Evolutionary conservation across 73 alveolate species (phyloP).

Genomic region (Tetrahymena thermophila): DNA sequence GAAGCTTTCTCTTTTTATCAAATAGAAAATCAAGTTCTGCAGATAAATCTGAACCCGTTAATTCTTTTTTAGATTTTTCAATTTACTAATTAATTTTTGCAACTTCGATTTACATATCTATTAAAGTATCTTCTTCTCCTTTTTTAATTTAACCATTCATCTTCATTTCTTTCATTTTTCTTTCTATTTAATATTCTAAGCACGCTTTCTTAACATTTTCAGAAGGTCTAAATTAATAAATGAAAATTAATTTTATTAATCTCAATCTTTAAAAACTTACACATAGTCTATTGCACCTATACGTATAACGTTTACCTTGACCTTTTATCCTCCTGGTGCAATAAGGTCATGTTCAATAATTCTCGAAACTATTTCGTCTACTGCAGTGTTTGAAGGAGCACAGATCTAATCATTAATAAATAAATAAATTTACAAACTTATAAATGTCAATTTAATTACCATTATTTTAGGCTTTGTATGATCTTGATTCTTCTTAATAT

Average conservation of each 20-base stretch:
- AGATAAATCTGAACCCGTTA: background rate
- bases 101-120: background rate
- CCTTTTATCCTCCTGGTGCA: conserved; percentile 36
- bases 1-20: background rate
- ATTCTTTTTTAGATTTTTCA: background rate
- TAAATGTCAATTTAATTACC: background rate
- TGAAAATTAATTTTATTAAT: too few species aligned
- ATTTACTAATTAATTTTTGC: background rate
- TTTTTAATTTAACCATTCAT: background rate
- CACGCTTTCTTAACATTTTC: background rate
- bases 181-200: background rate
- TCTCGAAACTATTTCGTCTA: conserved; percentile 69
- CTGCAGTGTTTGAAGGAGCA: conserved; percentile 83
- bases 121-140: background rate
- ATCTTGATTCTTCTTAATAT: background rate
- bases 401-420: conserved; percentile 11
- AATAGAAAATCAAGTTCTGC: background rate
- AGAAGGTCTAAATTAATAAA: background rate
- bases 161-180: background rate
- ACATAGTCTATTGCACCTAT: conserved; percentile 41
- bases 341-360: conserved; percentile 31
- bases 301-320: conserved; percentile 30
- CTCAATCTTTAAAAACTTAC: background rate
- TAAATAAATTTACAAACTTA: background rate
- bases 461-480: conserved; percentile 14